Evolutionary conservation across 768 basidiomycete genomes (phyloP), one percentile per base, ranked within the genome.

Genomic region (Cytidiella melzeri): DNA sequence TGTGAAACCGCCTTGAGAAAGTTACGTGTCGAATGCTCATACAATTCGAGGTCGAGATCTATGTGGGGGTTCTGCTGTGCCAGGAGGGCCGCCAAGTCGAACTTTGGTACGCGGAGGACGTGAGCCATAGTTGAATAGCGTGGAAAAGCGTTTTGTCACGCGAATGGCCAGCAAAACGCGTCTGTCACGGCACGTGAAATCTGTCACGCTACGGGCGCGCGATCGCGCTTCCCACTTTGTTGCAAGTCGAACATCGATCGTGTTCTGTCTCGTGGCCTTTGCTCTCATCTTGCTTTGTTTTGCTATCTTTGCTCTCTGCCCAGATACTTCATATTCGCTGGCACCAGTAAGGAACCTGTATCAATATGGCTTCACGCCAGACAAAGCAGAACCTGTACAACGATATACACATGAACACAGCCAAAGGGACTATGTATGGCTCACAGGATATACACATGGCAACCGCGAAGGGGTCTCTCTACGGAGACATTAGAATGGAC

Each of bases 341-440:
- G 30, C 30, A 46, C 23, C 25, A 23, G 13, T 21, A 3, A 48
- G 39, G 47, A 27, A 27, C 19, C 15, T 41, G 15, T 41, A 39
- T 25, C 7, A 34, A 15, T 34, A 52, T 52, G 47, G 47, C 47
- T 1, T 28, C 9, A 7, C 38, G 27, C 23, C 47, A 40, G 24
- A 18, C 34, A 23, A 53, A 53, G 23, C 46, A 53, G 41, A 48
- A 65, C 18, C 9, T 34, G 30, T 67, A 69, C 57, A 71, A 65
- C 47, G 87, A 91, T 61, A 70, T 87, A 5, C 83, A 82, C 61
- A 91, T 92, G 90, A 79, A 81, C 55, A 89, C 91, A 1, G 80
- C 87, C 24, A 88, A 81, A 62, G 81, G 77, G 13, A 74, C 75
- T 11, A 51, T 69, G 4, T 62, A 71, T 48, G 63, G 72, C 41